Percentiles rank a stretch among this genome's conserved stretches.
Conservation (phyloP, 768 basidiomycete genomes). For the Royoungia palumana region DNA sequence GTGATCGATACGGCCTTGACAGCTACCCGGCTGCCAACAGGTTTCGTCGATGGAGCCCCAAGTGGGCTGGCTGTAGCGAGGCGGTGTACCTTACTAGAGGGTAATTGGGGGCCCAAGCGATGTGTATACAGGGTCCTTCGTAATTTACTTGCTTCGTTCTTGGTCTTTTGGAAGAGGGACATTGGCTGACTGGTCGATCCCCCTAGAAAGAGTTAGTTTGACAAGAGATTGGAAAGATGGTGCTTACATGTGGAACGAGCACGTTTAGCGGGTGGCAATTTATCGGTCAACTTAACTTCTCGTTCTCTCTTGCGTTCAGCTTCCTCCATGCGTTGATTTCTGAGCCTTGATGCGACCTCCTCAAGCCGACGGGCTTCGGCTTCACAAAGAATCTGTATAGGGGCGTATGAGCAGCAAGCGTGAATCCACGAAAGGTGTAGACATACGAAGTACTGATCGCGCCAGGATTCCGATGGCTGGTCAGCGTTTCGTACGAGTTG, state of each 20-base stretch:
- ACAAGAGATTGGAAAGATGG: background rate
- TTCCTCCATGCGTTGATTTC: constrained; percentile 62
- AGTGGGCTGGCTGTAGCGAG: constrained; percentile 34
- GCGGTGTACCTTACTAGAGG: constrained; percentile 41
- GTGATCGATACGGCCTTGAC: constrained; percentile 48
- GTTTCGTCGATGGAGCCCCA: constrained; percentile 29
- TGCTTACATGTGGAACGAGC: constrained; percentile 53
- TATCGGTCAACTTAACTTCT: constrained; percentile 73
- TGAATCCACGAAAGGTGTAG: background rate
- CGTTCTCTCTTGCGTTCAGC: constrained; percentile 75
- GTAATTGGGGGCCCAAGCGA: constrained; percentile 53
- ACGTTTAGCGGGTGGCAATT: constrained; percentile 64
- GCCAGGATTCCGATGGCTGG: constrained; percentile 61
- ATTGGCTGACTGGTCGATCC: constrained; percentile 47
- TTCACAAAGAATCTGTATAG: constrained; percentile 48
- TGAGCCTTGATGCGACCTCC: constrained; percentile 57
- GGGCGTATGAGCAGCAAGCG: constrained; percentile 7
- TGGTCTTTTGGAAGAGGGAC: constrained; percentile 75
- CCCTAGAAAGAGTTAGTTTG: constrained; percentile 33
- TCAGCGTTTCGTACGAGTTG: constrained; percentile 40
- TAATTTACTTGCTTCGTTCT: constrained; percentile 63
- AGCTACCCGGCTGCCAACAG: constrained; percentile 41
- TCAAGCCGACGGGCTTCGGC: constrained; percentile 64
- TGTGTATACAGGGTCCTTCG: constrained; percentile 58
- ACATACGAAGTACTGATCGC: constrained; percentile 64